A percentile compares a stretch with the other conserved stretches of the same genome.
Evolutionary conservation across 176 grass and related monocot species (phyloP).

Genomic region (Alloteropsis semialata): DNA sequence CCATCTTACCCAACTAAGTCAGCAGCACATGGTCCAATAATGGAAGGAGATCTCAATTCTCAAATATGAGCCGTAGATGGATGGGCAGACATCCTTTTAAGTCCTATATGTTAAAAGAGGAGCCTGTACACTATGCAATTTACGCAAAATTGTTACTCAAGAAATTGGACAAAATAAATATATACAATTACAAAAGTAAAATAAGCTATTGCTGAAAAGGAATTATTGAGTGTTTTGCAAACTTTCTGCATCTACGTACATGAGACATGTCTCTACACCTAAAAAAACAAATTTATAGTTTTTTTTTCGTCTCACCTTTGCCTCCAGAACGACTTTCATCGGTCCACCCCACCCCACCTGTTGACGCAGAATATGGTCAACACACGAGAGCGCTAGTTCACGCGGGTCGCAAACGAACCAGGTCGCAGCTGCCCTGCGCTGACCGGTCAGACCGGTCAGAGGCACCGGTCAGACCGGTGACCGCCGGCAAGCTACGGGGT

Average conservation of each 20-base stretch:
- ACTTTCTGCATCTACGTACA: not conserved
- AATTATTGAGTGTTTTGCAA: not conserved
- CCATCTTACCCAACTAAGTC: conserved; percentile 59
- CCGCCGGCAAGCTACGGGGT: too few relatives aligned
- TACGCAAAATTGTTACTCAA: not conserved
- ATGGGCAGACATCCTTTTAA: not conserved
- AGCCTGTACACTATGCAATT: not conserved
- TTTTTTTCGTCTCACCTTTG: too few relatives aligned
- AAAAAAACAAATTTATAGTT: too few relatives aligned
- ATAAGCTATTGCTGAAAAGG: not conserved
- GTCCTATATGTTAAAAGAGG: not conserved
- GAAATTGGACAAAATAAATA: not conserved
- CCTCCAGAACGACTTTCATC: too few relatives aligned
- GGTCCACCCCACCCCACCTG: too few relatives aligned
- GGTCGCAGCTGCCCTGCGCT: too few relatives aligned
- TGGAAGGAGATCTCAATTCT: not conserved
- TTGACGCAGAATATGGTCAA: too few relatives aligned
- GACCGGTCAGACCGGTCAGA: too few relatives aligned
- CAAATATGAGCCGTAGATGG: conserved; percentile 1
- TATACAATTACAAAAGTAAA: not conserved
- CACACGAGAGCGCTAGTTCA: too few relatives aligned
- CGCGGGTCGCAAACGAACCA: too few relatives aligned
- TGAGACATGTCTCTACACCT: too few relatives aligned
- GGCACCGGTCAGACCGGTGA: too few relatives aligned
- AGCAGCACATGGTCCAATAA: not conserved